phyloP scores from a whole-genome alignment of 2,329 filamentous ascomycete genomes.

The Fusarium temperatum region DNA sequence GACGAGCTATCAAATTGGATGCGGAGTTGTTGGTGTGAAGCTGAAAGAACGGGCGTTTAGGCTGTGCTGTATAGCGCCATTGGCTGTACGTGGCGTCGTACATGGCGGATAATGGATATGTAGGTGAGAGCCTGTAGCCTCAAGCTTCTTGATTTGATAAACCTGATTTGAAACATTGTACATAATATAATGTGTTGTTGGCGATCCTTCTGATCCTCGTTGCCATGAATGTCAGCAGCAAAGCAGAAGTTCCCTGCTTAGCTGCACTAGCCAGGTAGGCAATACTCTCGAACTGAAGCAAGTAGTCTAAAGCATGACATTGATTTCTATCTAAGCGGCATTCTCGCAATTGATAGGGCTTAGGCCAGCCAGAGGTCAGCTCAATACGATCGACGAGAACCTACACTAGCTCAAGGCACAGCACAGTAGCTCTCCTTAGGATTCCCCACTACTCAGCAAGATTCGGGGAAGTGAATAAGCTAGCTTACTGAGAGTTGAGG shows the following conservation, averaged over 20 bases:
- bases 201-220: not conserved
- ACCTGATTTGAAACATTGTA: not conserved
- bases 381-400: not conserved
- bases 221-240: not conserved
- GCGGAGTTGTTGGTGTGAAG: not conserved
- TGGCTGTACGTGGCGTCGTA: not conserved
- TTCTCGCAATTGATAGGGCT: not conserved
- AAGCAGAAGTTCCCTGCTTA: not conserved
- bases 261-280: not conserved
- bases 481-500: constrained; percentile 2
- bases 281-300: no score
- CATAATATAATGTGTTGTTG: not conserved
- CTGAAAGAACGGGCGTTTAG: not conserved
- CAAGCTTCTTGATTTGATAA: not conserved
- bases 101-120: not conserved
- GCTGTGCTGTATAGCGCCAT: not conserved
- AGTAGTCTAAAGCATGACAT: not conserved
- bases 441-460: not conserved
- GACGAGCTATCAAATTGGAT: not conserved
- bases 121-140: not conserved
- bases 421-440: not conserved
- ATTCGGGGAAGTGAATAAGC: not conserved
- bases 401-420: not conserved
- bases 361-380: not conserved
- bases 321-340: not conserved